Percentiles rank a stretch among this genome's conserved stretches.
These are phyloP conservation scores for Dissoconium aciculare DNA, from an alignment of 2,329 filamentous ascomycete genomes.

Conservation along the genomic window DNA sequence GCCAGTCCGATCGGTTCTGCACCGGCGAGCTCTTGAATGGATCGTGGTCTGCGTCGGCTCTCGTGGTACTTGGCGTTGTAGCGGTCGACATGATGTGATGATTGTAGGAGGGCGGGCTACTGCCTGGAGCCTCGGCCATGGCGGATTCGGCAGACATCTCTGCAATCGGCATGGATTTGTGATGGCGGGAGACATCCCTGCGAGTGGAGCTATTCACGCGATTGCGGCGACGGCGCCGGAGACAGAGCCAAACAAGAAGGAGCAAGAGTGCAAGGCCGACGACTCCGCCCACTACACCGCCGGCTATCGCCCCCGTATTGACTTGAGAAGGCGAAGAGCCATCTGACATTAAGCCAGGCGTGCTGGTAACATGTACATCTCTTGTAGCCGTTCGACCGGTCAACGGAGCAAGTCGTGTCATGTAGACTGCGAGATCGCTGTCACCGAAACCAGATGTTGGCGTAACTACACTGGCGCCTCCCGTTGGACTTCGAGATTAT, in stretches of 20 bases:
- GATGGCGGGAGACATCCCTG: conserved; percentile 2
- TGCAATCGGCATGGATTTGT: conserved; percentile 2
- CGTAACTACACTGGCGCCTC: conserved; percentile 39
- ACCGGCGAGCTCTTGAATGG: background rate
- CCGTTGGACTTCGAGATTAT: conserved; percentile 25
- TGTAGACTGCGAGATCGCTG: conserved; percentile 39
- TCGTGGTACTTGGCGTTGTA: background rate
- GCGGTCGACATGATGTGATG: background rate
- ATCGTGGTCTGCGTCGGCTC: background rate
- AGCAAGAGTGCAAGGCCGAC: conserved; percentile 18
- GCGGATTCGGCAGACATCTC: background rate
- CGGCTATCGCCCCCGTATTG: conserved; percentile 26
- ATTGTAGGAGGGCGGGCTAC: background rate
- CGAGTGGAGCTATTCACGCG: conserved; percentile 1
- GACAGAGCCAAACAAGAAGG: conserved; percentile 22
- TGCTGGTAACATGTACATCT: conserved; percentile 19
- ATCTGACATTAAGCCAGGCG: conserved; percentile 10
- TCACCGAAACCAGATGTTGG: conserved; percentile 38
- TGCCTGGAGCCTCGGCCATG: background rate
- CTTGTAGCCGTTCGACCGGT: conserved; percentile 39
- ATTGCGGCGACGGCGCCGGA: conserved; percentile 18
- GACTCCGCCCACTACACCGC: conserved; percentile 27
- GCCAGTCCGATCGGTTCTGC: background rate
- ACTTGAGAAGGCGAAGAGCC: conserved; percentile 2
- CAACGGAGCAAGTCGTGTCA: conserved; percentile 36